A percentile compares a stretch with the other conserved stretches of the same genome.
These are phyloP conservation scores for Geotrichum fermentans DNA, from an alignment of 1,139 yeast genomes.

Conservation along the genomic window DNA sequence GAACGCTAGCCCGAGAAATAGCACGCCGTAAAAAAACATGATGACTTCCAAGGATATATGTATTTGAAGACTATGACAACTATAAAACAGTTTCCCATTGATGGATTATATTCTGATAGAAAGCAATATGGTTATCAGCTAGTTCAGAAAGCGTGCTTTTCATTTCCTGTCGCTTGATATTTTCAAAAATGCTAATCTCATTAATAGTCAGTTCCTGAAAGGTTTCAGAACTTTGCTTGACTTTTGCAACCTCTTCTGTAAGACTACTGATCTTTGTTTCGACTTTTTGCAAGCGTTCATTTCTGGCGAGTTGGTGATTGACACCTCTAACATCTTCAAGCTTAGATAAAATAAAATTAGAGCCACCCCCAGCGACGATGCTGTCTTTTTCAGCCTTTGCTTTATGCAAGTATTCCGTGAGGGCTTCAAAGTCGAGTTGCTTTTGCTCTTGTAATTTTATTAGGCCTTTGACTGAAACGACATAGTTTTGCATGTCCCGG, in stretches of 20 bases:
- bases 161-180: conserved; percentile 71
- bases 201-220: conserved; percentile 59
- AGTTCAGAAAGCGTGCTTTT: conserved; percentile 62
- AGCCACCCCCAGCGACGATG: conserved; percentile 53
- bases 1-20: too few relatives aligned
- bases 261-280: conserved; percentile 57
- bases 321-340: conserved; percentile 59
- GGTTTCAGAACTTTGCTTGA: conserved; percentile 66
- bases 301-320: conserved; percentile 52
- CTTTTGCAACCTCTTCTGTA: conserved; percentile 54
- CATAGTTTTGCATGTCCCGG: conserved; percentile 83
- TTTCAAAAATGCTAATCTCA: conserved; percentile 81
- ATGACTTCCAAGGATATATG: too few relatives aligned
- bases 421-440: conserved; percentile 82
- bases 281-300: conserved; percentile 48
- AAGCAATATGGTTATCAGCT: conserved; percentile 71
- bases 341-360: conserved; percentile 50
- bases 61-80: too few relatives aligned
- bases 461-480: conserved; percentile 66
- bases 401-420: conserved; percentile 70
- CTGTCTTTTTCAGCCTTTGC: conserved; percentile 62
- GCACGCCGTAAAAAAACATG: too few relatives aligned
- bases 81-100: conserved; percentile 55
- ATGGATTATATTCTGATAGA: conserved; percentile 64
- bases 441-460: conserved; percentile 86